phyloP scores from a whole-genome alignment of 257 asterid genomes.

The Cruciata laevipes region DNA sequence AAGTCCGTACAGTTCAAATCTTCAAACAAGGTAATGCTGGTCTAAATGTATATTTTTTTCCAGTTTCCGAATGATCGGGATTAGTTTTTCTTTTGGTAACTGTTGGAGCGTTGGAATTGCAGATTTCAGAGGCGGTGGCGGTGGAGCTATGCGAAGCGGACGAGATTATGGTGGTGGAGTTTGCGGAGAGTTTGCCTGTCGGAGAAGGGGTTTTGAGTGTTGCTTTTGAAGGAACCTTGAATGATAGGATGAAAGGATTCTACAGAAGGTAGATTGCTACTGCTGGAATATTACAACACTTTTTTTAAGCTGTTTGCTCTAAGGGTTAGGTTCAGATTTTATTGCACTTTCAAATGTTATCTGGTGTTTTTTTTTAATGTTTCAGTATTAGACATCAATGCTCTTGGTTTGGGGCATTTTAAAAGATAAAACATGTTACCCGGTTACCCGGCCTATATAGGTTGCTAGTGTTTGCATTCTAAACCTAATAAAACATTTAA shows the following conservation, averaged over 20 bases:
- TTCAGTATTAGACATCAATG: not conserved
- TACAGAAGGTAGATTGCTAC: constrained; percentile 56
- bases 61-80: not conserved
- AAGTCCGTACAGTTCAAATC: constrained; percentile 50
- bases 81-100: not conserved
- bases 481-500: not conserved
- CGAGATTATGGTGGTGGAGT: constrained; percentile 69
- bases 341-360: too few relatives aligned
- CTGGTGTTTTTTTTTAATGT: too few relatives aligned
- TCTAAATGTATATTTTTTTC: not conserved
- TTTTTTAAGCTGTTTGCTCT: not conserved
- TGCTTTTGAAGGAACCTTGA: constrained; percentile 71
- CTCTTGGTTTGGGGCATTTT: not conserved
- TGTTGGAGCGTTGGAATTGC: not conserved
- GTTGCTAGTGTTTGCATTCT: too few relatives aligned
- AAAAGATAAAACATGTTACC: not conserved
- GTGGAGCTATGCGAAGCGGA: constrained; percentile 57
- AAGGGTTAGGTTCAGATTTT: too few relatives aligned
- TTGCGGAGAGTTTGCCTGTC: constrained; percentile 57
- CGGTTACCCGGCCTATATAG: too few relatives aligned
- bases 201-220: constrained; percentile 62
- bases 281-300: not conserved
- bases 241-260: constrained; percentile 94
- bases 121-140: constrained; percentile 38
- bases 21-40: constrained; percentile 32